Base-by-base conservation (phyloP, 2,329 filamentous ascomycete genomes). In the Aotearoamyces nothofagi region DNA sequence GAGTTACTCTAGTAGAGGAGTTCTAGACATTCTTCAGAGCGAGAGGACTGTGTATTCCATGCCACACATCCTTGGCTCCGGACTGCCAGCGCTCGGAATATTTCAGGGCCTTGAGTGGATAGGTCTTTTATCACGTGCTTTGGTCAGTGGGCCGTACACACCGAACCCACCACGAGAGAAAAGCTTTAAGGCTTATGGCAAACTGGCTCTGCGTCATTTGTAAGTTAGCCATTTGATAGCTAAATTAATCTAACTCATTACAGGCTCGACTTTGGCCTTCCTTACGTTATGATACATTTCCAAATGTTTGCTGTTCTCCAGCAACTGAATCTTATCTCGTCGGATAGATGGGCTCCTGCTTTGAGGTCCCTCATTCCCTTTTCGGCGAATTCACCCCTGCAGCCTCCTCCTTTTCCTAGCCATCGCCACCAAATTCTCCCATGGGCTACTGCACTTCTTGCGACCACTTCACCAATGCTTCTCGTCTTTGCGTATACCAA, bases 291-390 rank as follows among this genome's bases (percentile, higher is more conserved):
- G 3, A 28, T 49, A 4, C 43, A 50, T 27, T 35, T 47, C 20
- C 39, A 42, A 5, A 37, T 48, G 29, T 50, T 47, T 34, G 41
- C 45, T 10, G 42, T 45, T 17, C 38, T 50, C 2, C 44, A 50
- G 20, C 47, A 51, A 24, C 36, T 51, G 5, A 33, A 42, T 17
- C 34, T 51, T 12, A 38, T 49, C 9, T 33, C 44, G 9, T 22
- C 34, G 5, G 34, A 32, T 6, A 34, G 28, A 13, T 26, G 36
- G 6, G 29, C 49, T 4, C 46, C 46, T 3, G 38, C 26, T 9
- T 28, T 44, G 3, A 27, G 13, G 14, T 48, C 42, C 5, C 41
- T 47, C 19, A 38, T 49, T 12, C 47, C 45, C 12, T 50, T 49
- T 10, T 35, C 41, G 3, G 20, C 33, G 10, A 16, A 30, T 5